Conservation (phyloP, 139 green algal species). For the Closterium sp. region DNA sequence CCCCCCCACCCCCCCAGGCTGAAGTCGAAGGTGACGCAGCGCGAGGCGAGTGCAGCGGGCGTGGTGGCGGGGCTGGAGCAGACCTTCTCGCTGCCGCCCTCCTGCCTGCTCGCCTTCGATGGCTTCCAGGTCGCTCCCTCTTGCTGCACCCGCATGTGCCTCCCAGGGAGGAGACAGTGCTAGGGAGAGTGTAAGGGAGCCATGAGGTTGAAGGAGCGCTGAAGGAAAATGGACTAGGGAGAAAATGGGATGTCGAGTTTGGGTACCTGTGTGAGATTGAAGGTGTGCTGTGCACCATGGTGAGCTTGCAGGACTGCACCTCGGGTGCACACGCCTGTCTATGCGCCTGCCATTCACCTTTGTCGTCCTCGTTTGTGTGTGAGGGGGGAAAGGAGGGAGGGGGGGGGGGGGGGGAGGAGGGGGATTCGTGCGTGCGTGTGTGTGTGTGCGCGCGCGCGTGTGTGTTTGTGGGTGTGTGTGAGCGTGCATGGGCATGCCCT, state of each 20-base stretch:
- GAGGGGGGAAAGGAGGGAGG: no score
- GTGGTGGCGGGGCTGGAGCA: conserved; percentile 17
- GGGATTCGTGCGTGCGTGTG: no score
- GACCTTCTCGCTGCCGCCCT: conserved; percentile 6
- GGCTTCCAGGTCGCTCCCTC: conserved; percentile 6
- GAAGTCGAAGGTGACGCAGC: conserved; percentile 16
- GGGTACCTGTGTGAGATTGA: neutral
- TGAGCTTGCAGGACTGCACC: neutral
- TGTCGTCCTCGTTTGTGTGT: no score
- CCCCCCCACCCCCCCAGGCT: neutral
- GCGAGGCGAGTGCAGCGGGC: conserved; percentile 11
- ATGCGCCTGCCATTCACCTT: neutral
- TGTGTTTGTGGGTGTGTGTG: neutral
- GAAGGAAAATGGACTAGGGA: neutral
- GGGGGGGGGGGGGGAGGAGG: no score
- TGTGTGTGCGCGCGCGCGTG: neutral
- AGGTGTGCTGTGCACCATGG: neutral
- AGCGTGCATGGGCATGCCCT: neutral
- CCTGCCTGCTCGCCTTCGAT: neutral
- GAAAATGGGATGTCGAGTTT: neutral
- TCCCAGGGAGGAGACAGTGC: neutral
- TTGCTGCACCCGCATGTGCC: neutral
- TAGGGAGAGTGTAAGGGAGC: neutral
- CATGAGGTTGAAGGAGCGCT: neutral
- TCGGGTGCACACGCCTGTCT: neutral